phyloP scores from a whole-genome alignment of 2,329 filamentous ascomycete genomes.

The Metarhizium humberi region DNA sequence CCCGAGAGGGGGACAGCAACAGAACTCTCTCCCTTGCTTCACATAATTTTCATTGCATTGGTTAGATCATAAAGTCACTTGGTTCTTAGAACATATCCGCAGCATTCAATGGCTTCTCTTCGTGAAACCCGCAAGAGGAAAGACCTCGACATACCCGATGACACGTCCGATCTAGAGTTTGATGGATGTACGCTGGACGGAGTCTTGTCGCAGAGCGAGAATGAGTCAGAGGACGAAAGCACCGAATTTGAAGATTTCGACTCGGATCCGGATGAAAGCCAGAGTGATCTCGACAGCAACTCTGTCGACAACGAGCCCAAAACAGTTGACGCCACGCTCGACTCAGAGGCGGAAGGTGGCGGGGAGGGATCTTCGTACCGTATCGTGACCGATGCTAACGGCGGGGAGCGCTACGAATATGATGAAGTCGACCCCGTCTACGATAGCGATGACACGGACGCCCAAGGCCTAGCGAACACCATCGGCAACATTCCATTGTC shows the following conservation, averaged over 20 bases:
- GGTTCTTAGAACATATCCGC: slow-evolving; percentile 9
- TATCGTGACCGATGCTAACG: slow-evolving; percentile 78
- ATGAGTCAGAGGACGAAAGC: slow-evolving; percentile 20
- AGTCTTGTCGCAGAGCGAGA: slow-evolving; percentile 41
- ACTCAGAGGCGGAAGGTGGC: not conserved
- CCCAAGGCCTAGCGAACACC: slow-evolving; percentile 70
- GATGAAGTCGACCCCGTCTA: slow-evolving; percentile 90
- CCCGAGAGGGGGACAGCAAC: too few relatives aligned
- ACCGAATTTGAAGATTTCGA: slow-evolving; percentile 9
- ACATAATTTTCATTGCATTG: too few relatives aligned
- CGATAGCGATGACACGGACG: slow-evolving; percentile 90
- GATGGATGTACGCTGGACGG: slow-evolving; percentile 43
- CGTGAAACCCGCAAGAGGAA: slow-evolving; percentile 51
- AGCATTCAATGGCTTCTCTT: slow-evolving; percentile 9
- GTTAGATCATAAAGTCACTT: too few relatives aligned
- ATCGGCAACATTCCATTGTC: slow-evolving; percentile 90
- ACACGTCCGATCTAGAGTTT: slow-evolving; percentile 44
- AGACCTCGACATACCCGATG: slow-evolving; percentile 44
- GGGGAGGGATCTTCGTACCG: slow-evolving; percentile 1
- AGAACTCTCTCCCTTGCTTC: too few relatives aligned
- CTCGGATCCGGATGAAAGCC: slow-evolving; percentile 1
- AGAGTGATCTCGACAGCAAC: slow-evolving; percentile 4
- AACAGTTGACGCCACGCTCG: not conserved
- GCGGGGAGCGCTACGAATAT: slow-evolving; percentile 83
- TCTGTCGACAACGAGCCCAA: not conserved